Conservation (phyloP, 75 land plant genomes). For the Gnetum montanum region DNA sequence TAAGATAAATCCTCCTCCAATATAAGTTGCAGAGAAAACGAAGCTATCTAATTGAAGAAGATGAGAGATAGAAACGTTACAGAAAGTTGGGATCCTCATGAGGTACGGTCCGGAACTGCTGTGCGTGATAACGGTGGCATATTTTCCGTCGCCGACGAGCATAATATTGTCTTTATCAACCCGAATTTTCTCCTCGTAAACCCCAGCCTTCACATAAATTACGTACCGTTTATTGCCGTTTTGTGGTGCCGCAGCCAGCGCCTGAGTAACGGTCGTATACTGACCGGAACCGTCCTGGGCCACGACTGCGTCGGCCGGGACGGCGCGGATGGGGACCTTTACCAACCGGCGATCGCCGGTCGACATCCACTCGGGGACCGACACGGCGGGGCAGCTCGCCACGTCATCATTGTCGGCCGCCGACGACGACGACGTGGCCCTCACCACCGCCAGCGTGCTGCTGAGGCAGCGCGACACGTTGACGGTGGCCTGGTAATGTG, state of each 20-base stretch:
- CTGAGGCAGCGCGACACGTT: too few species aligned
- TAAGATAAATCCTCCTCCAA: too few species aligned
- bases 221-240: background rate
- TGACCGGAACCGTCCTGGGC: slow-evolving; percentile 25
- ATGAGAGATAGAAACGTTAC: background rate
- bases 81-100: background rate
- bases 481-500: too few species aligned
- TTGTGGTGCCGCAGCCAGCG: slow-evolving; percentile 11
- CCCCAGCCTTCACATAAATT: slow-evolving; percentile 24
- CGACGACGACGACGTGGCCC: too few species aligned
- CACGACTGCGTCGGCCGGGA: slow-evolving; percentile 12
- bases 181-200: slow-evolving; percentile 12
- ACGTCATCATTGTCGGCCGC: too few species aligned
- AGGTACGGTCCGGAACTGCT: background rate
- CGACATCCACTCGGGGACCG: slow-evolving; percentile 9
- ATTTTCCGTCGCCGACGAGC: slow-evolving; percentile 26
- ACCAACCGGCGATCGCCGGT: slow-evolving; percentile 6
- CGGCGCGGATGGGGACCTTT: background rate
- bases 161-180: slow-evolving; percentile 12
- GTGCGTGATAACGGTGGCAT: slow-evolving; percentile 17
- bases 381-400: too few species aligned
- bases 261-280: slow-evolving; percentile 9
- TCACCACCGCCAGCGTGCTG: too few species aligned
- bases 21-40: too few species aligned
- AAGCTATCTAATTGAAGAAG: too few species aligned